Percentiles rank a stretch among this genome's conserved stretches.
Evolutionary conservation across 2,329 filamentous ascomycete genomes (phyloP).

Genomic region (Eutypa lata): DNA sequence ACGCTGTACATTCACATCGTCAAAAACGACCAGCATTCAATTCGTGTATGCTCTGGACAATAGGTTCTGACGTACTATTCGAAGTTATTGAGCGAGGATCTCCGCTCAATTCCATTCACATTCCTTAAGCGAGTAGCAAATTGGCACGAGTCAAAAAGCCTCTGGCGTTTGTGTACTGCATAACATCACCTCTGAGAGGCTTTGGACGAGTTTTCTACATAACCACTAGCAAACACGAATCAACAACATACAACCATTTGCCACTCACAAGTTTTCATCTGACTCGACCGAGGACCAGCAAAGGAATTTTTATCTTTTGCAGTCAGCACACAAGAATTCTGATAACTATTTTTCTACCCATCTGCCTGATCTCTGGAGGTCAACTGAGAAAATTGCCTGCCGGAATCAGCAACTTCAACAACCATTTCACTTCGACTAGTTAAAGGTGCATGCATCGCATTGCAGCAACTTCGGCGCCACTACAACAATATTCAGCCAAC

Average conservation of each 20-base stretch:
- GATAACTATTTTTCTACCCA: too few relatives aligned
- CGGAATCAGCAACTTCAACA: slow-evolving; percentile 6
- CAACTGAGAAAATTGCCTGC: not conserved
- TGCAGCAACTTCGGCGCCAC: slow-evolving; percentile 8
- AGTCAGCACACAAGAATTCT: not conserved
- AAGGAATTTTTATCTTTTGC: not conserved
- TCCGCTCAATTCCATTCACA: not conserved
- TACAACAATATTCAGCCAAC: not conserved
- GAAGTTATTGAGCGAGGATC: not conserved
- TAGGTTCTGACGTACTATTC: not conserved
- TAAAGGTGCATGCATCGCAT: slow-evolving; percentile 8
- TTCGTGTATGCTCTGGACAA: not conserved
- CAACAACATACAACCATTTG: not conserved
- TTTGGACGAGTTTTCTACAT: not conserved
- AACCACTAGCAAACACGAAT: not conserved
- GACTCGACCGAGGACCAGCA: not conserved
- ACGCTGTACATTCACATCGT: not conserved
- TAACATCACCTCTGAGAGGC: not conserved
- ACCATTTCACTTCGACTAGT: slow-evolving; percentile 10
- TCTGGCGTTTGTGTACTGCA: too few relatives aligned
- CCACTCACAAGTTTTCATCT: not conserved
- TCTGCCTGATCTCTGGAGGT: not conserved
- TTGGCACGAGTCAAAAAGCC: not conserved
- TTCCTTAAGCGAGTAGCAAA: not conserved
- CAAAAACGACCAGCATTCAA: not conserved